Percentiles rank a stretch among this genome's conserved stretches.
Evolutionary conservation across 2,329 filamentous ascomycete species (phyloP).

Genomic region (Apiospora marii): DNA sequence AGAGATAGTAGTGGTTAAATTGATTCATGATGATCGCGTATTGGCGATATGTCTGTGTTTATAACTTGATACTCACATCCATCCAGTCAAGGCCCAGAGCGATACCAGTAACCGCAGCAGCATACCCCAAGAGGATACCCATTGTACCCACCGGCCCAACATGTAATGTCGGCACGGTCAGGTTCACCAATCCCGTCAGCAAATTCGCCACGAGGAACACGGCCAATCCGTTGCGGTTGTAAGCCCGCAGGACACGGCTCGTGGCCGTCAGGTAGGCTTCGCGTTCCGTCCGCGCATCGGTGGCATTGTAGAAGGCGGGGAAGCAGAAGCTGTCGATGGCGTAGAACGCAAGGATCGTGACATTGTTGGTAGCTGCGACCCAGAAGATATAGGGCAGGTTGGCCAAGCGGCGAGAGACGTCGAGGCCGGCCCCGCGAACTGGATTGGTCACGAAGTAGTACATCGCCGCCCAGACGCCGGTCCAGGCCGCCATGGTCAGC

Average conservation of each 20-base stretch:
- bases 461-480: constrained; percentile 71
- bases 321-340: constrained; percentile 81
- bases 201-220: constrained; percentile 90
- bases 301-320: constrained; percentile 70
- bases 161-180: constrained; percentile 84
- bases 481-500: constrained; percentile 69
- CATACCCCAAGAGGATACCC: constrained; percentile 78
- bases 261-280: constrained; percentile 74
- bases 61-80: constrained; percentile 76
- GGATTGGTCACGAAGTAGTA: constrained; percentile 76
- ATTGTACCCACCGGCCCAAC: constrained; percentile 71
- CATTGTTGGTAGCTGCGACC: constrained; percentile 89
- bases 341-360: constrained; percentile 82
- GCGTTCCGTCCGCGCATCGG: constrained; percentile 63
- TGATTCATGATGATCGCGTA: not conserved
- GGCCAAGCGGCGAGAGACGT: constrained; percentile 86
- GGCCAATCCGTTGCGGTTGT: constrained; percentile 86
- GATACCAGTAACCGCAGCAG: constrained; percentile 68
- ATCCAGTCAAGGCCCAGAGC: constrained; percentile 72
- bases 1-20: not conserved
- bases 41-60: constrained; percentile 29
- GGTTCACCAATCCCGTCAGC: constrained; percentile 86
- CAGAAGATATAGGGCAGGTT: constrained; percentile 95
- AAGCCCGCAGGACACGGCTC: constrained; percentile 81
- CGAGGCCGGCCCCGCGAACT: constrained; percentile 73